Percentiles rank a stretch among this genome's conserved stretches.
Evolutionary conservation across 2,329 filamentous ascomycete genomes (phyloP).

Genomic region (Neospermospora avenae): DNA sequence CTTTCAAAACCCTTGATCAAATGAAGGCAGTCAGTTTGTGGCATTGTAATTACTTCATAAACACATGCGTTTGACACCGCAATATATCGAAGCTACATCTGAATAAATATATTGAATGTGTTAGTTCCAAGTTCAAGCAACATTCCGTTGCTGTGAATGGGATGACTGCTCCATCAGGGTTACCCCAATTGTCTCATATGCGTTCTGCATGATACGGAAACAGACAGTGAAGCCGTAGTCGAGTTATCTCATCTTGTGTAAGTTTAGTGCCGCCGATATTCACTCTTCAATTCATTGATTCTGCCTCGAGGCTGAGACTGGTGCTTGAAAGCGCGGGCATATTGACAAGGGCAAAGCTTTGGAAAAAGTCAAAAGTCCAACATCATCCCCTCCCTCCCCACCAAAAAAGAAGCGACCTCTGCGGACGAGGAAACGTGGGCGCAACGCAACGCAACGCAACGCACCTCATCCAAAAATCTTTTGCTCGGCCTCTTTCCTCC

Average conservation of each 20-base stretch:
- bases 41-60: too few relatives aligned
- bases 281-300: neutral
- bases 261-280: neutral
- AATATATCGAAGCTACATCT: too few relatives aligned
- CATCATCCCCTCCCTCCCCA: neutral
- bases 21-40: too few relatives aligned
- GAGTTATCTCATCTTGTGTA: neutral
- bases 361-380: slow-evolving; percentile 2
- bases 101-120: too few relatives aligned
- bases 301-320: neutral
- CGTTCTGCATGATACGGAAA: neutral
- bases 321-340: neutral
- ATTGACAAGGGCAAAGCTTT: neutral
- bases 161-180: neutral
- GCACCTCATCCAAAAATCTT: neutral
- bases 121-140: too few relatives aligned
- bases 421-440: slow-evolving; percentile 2
- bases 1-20: too few relatives aligned
- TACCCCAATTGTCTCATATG: slow-evolving; percentile 1
- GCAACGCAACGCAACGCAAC: neutral
- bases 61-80: too few relatives aligned
- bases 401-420: slow-evolving; percentile 3
- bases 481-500: neutral
- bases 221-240: neutral
- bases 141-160: neutral